A percentile compares a stretch with the other conserved stretches of the same genome.
phyloP scores from a whole-genome alignment of 306 rosid genomes.

The Malus orientalis region DNA sequence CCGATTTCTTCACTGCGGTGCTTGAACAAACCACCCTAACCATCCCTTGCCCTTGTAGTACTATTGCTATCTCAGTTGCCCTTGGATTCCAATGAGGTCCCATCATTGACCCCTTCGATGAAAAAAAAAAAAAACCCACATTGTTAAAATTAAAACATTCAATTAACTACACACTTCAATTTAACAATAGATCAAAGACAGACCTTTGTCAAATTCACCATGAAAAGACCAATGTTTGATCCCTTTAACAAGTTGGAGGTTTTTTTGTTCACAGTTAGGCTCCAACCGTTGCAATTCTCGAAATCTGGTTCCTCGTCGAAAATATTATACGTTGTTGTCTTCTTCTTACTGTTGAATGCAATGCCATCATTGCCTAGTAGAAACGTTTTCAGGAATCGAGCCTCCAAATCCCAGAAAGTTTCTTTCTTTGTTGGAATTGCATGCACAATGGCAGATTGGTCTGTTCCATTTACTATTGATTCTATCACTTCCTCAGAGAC shows the following conservation, averaged over 20 bases:
- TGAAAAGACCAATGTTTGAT: conserved; percentile 50
- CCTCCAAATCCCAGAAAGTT: conserved; percentile 33
- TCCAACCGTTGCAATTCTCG: conserved; percentile 60
- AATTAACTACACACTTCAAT: neutral
- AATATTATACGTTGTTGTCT: conserved; percentile 34
- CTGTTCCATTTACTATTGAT: conserved; percentile 29
- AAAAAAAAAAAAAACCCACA: neutral
- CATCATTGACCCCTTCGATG: conserved; percentile 67
- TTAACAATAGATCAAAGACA: conserved; percentile 9
- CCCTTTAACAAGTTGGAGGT: conserved; percentile 25
- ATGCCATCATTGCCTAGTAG: conserved; percentile 2
- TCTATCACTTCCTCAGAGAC: conserved; percentile 59
- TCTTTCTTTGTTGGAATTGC: conserved; percentile 30
- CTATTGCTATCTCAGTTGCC: conserved; percentile 64
- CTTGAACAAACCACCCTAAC: conserved; percentile 53
- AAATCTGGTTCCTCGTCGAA: conserved; percentile 50
- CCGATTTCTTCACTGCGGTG: conserved; percentile 11
- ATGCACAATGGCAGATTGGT: conserved; percentile 53
- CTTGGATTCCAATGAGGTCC: conserved; percentile 90
- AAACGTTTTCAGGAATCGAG: conserved; percentile 31
- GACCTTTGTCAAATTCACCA: conserved; percentile 73
- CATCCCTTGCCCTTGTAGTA: conserved; percentile 65
- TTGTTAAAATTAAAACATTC: neutral
- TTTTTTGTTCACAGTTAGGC: conserved; percentile 49
- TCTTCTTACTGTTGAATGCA: conserved; percentile 21